These are phyloP conservation scores for Guadua angustifolia DNA, from an alignment of 176 grass and related monocot genomes.

Conservation along the genomic window DNA sequence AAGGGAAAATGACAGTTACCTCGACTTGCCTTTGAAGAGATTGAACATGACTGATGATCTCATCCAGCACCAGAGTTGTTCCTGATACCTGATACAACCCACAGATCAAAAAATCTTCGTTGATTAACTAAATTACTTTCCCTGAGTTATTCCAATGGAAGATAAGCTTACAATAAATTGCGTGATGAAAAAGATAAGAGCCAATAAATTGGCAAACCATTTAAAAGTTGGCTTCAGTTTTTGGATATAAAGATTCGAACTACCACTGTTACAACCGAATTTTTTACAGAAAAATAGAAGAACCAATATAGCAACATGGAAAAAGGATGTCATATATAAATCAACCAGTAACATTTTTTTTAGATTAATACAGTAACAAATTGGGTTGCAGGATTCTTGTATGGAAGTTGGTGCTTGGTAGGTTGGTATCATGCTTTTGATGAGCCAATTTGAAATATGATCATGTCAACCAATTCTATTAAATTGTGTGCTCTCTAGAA, in stretches of 20 bases:
- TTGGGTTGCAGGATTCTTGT: not conserved
- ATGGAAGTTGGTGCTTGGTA: not conserved
- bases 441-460: not conserved
- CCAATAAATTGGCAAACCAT: not conserved
- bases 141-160: not conserved
- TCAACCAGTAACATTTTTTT: too few relatives aligned
- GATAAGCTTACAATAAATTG: not conserved
- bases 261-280: not conserved
- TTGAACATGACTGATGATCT: conserved; percentile 98
- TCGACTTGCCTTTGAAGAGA: conserved; percentile 93
- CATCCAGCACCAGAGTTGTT: conserved; percentile 87
- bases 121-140: not conserved
- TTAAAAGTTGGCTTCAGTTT: not conserved
- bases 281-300: not conserved
- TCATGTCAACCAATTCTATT: not conserved
- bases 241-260: not conserved
- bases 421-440: not conserved
- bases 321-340: not conserved
- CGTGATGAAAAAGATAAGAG: not conserved
- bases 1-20: conserved; percentile 53
- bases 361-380: not conserved
- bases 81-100: conserved; percentile 73
- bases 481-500: not conserved
- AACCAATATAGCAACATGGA: not conserved
- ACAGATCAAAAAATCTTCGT: conserved; percentile 1